Conservation (phyloP, 2,329 filamentous ascomycete species). For the Fusarium transvaalense region DNA sequence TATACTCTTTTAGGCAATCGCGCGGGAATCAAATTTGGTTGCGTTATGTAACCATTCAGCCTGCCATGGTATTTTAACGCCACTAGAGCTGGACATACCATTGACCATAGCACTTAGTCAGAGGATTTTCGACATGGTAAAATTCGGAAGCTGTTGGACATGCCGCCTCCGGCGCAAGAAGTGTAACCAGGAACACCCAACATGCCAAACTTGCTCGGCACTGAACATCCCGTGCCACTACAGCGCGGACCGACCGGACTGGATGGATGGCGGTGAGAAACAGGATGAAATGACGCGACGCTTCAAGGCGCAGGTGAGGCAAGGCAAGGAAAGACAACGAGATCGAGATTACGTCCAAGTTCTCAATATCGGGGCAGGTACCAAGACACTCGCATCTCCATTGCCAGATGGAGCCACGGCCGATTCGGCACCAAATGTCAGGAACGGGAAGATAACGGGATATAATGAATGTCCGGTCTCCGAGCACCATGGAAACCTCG, state of each 20-base stretch:
- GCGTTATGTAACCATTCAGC: no score
- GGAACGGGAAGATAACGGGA: no score
- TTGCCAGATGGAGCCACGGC: no score
- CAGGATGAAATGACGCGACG: neutral
- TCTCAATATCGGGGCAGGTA: no score
- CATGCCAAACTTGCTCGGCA: neutral
- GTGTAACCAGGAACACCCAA: neutral
- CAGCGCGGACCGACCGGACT: neutral
- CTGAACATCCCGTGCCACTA: neutral
- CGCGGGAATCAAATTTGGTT: neutral
- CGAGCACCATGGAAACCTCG: no score
- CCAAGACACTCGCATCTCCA: no score
- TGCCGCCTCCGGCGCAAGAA: conserved; percentile 2
- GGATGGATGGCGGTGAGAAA: conserved; percentile 5
- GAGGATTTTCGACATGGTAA: no score
- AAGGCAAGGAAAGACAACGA: neutral
- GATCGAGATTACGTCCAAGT: neutral
- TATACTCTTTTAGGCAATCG: neutral
- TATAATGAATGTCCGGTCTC: no score
- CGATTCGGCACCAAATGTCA: no score
- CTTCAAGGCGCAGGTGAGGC: neutral
- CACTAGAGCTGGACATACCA: no score
- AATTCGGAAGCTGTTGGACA: neutral
- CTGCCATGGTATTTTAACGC: no score
- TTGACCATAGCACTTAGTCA: no score